Evolutionary conservation across 805 yeast species (phyloP).

Genomic region (Ogataea neopini): DNA sequence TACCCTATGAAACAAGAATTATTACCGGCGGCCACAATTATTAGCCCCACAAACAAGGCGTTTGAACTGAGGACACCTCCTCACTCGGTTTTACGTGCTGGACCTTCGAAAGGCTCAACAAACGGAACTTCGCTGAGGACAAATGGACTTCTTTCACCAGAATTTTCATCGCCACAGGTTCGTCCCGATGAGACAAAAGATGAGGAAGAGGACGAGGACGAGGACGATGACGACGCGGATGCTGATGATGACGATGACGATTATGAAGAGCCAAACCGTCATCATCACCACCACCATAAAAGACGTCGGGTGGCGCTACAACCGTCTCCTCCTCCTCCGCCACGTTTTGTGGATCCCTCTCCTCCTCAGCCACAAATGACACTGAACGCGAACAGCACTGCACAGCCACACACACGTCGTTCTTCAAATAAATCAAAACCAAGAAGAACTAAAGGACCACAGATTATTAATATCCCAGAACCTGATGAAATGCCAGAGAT

Average conservation of each 20-base stretch:
- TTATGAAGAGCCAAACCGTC: conserved; percentile 17
- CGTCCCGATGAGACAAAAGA: conserved; percentile 16
- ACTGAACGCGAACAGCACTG: background rate
- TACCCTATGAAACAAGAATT: conserved; percentile 19
- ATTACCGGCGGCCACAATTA: conserved; percentile 27
- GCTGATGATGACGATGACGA: conserved; percentile 13
- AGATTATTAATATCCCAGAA: conserved; percentile 34
- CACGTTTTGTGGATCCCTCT: conserved; percentile 20
- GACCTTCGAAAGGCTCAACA: conserved; percentile 10
- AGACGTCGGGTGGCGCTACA: conserved; percentile 7
- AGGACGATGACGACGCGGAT: conserved; percentile 15
- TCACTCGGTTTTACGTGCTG: conserved; percentile 27
- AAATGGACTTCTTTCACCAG: conserved; percentile 38
- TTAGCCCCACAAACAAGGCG: conserved; percentile 29
- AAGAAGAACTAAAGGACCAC: conserved; percentile 31
- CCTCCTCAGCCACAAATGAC: background rate
- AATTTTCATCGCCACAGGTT: conserved; percentile 50
- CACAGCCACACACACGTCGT: background rate
- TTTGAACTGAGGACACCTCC: conserved; percentile 35
- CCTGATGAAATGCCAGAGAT: conserved; percentile 44
- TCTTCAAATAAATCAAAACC: conserved; percentile 7
- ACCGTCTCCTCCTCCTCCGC: conserved; percentile 26
- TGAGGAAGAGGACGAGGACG: conserved; percentile 13
- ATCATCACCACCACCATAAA: conserved; percentile 18
- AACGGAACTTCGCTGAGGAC: conserved; percentile 12